Evolutionary conservation across 2,329 filamentous ascomycete species (phyloP).

Genomic region (Zymoseptoria crescenta): DNA sequence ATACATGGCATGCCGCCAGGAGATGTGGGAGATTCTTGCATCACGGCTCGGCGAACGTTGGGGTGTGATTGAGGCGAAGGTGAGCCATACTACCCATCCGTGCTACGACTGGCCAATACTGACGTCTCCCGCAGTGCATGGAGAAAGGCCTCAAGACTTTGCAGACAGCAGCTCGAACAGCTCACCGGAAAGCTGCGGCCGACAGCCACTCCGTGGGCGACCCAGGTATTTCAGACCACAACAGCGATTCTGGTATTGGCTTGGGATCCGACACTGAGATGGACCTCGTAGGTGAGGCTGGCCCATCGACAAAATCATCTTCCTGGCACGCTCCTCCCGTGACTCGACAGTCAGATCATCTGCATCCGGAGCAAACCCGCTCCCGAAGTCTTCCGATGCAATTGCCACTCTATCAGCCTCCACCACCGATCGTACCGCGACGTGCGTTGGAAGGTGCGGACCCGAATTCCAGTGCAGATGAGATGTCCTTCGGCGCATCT

Average conservation of each 20-base stretch:
- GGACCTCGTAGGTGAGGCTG: constrained; percentile 22
- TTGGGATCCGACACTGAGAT: constrained; percentile 42
- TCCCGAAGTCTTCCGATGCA: constrained; percentile 28
- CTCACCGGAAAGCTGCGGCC: constrained; percentile 54
- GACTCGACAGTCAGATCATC: constrained; percentile 6
- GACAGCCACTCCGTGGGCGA: constrained; percentile 25
- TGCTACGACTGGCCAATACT: constrained; percentile 20
- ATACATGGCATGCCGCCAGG: constrained; percentile 70
- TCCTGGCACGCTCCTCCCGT: constrained; percentile 19
- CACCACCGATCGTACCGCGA: constrained; percentile 18
- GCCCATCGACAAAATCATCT: constrained; percentile 15
- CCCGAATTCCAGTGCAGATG: constrained; percentile 15
- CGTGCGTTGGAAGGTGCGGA: constrained; percentile 11
- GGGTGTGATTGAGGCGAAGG: constrained; percentile 73
- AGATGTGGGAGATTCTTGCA: constrained; percentile 73
- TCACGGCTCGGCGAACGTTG: constrained; percentile 50
- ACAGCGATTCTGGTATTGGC: constrained; percentile 65
- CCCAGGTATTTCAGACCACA: constrained; percentile 36
- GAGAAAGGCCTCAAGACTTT: constrained; percentile 76
- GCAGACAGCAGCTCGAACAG: constrained; percentile 59
- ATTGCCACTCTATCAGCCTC: constrained; percentile 30
- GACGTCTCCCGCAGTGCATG: constrained; percentile 56
- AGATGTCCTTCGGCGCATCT: constrained; percentile 6
- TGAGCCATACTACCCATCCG: constrained; percentile 42
- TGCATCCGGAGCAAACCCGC: constrained; percentile 21